phyloP scores from a whole-genome alignment of 2,329 filamentous ascomycete species.

The Trichoderma brevicompactum region DNA sequence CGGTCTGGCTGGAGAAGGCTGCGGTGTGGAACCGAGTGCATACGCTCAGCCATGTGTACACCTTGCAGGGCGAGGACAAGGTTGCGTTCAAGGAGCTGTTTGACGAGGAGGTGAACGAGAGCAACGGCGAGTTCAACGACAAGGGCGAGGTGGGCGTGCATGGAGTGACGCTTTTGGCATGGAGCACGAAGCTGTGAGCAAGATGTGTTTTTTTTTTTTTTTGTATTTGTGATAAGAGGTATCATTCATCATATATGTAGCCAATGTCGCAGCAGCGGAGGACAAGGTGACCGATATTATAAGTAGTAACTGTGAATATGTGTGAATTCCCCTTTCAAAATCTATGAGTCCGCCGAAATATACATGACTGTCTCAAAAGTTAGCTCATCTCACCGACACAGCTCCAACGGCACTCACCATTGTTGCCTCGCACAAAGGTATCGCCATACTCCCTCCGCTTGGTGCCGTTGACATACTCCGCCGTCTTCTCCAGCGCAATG shows the following conservation, averaged over 20 bases:
- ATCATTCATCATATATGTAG: neutral
- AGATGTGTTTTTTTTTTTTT: neutral
- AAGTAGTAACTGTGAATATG: neutral
- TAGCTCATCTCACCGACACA: neutral
- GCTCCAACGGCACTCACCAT: slow-evolving; percentile 61
- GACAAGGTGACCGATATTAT: neutral
- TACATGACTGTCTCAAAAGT: slow-evolving; percentile 60
- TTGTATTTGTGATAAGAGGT: neutral
- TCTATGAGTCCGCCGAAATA: slow-evolving; percentile 65
- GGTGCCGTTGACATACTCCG: slow-evolving; percentile 85
- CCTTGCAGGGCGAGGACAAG: slow-evolving; percentile 57
- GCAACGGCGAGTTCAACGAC: slow-evolving; percentile 62
- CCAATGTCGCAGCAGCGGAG: neutral
- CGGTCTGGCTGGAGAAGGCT: slow-evolving; percentile 61
- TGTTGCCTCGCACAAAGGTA: slow-evolving; percentile 94
- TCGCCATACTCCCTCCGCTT: slow-evolving; percentile 86
- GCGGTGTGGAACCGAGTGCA: slow-evolving; percentile 66
- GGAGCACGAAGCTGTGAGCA: slow-evolving; percentile 57
- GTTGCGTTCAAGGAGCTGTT: slow-evolving; percentile 55
- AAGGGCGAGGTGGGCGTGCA: slow-evolving; percentile 67
- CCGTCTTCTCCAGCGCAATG: slow-evolving; percentile 94
- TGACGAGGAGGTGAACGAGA: slow-evolving; percentile 56
- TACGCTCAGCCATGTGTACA: slow-evolving; percentile 70
- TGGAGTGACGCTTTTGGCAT: slow-evolving; percentile 65
- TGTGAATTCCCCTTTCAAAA: slow-evolving; percentile 23